phyloP scores from a whole-genome alignment of 2,329 filamentous ascomycete genomes.

The Sporothrix pallida region DNA sequence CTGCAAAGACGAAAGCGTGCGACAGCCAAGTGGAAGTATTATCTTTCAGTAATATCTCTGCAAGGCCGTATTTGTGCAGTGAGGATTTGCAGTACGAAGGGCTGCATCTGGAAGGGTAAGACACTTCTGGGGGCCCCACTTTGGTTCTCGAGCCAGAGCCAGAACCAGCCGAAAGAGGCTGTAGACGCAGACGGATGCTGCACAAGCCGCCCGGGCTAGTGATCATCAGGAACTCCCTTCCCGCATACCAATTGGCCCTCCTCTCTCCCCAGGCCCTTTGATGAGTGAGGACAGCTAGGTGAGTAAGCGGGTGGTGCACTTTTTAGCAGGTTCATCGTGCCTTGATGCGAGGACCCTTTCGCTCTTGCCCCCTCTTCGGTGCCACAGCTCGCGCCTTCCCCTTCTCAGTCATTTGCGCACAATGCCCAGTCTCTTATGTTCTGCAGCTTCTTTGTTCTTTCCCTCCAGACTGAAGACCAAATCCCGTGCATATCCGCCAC shows the following conservation, averaged over 20 bases:
- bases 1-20: background rate
- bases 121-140: slow-evolving; percentile 11
- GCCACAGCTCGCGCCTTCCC: background rate
- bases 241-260: background rate
- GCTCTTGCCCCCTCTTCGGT: background rate
- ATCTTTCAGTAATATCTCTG: too few species aligned
- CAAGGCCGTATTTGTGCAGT: background rate
- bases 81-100: background rate
- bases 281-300: slow-evolving; percentile 27
- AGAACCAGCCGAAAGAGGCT: background rate
- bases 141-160: slow-evolving; percentile 9
- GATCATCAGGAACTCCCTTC: slow-evolving; percentile 29
- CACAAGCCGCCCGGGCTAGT: slow-evolving; percentile 7
- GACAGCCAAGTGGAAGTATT: slow-evolving; percentile 8
- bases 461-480: background rate
- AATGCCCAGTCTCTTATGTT: background rate
- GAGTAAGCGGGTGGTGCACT: slow-evolving; percentile 20
- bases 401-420: background rate
- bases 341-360: slow-evolving; percentile 10
- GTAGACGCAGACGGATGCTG: slow-evolving; percentile 22
- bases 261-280: slow-evolving; percentile 23
- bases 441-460: slow-evolving; percentile 1
- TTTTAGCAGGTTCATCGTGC: background rate
- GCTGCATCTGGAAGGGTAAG: slow-evolving; percentile 25
- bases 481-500: slow-evolving; percentile 1